Conservation (phyloP, 331 rosid species). For the Dryas integrifolia region DNA sequence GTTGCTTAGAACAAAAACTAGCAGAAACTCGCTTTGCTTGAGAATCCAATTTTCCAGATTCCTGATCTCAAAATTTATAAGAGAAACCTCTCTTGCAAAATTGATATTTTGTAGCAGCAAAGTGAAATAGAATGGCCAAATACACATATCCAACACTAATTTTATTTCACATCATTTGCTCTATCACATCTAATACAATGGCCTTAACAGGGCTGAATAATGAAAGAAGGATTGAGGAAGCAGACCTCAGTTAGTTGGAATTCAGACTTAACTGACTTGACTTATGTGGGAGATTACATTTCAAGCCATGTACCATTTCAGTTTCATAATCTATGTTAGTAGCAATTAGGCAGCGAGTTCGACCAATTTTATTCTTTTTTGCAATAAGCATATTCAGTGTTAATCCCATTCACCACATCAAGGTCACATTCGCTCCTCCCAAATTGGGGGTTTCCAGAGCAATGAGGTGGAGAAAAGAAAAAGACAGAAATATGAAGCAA, state of each 20-base stretch:
- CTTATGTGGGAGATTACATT: neutral
- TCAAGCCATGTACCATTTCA: neutral
- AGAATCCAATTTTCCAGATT: neutral
- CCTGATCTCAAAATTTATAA: neutral
- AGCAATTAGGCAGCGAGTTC: neutral
- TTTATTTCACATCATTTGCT: neutral
- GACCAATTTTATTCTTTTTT: neutral
- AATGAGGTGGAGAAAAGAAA: neutral
- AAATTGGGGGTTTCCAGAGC: neutral
- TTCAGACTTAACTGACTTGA: neutral
- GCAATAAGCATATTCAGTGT: neutral
- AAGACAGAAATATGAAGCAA: neutral
- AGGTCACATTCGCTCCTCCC: neutral
- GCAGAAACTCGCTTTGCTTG: neutral
- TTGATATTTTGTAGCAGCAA: neutral
- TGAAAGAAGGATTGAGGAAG: neutral
- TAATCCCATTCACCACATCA: neutral
- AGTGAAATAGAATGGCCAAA: neutral
- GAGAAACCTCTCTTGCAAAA: neutral
- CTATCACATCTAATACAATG: neutral
- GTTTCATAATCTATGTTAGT: neutral
- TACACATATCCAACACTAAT: neutral
- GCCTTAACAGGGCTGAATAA: neutral
- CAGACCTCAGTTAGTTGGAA: neutral
- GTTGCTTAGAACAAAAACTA: slow-evolving; percentile 3